Conservation (phyloP, 345 rosid species). For the Euphorbia pulcherrima region DNA sequence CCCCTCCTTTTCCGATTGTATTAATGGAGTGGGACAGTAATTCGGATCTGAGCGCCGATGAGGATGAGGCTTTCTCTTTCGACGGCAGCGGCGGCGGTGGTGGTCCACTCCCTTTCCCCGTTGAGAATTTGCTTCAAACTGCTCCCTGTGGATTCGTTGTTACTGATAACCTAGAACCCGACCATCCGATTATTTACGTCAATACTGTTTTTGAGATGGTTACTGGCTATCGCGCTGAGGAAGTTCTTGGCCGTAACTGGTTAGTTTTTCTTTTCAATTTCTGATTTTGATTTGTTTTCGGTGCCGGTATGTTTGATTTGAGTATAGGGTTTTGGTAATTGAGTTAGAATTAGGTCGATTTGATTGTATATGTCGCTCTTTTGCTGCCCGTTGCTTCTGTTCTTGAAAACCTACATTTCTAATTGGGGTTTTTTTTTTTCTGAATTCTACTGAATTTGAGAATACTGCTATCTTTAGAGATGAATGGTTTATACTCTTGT, state of each 20-base stretch:
- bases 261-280: constrained; percentile 32
- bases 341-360: neutral
- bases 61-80: constrained; percentile 56
- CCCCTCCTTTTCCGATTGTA: neutral
- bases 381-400: neutral
- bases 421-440: too few relatives aligned
- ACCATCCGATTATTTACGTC: constrained; percentile 80
- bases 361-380: neutral
- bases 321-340: constrained; percentile 4
- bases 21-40: constrained; percentile 93
- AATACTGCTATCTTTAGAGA: too few relatives aligned
- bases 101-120: constrained; percentile 64
- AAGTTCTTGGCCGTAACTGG: constrained; percentile 90
- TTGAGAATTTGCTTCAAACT: constrained; percentile 57
- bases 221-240: constrained; percentile 91
- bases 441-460: too few relatives aligned
- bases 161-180: constrained; percentile 77
- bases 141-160: constrained; percentile 85
- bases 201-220: constrained; percentile 81
- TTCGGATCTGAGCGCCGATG: constrained; percentile 86
- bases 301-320: neutral
- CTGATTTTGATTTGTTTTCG: neutral
- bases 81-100: constrained; percentile 40
- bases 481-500: too few relatives aligned
- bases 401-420: too few relatives aligned